These are phyloP conservation scores for Chaetomium sp. DNA, from an alignment of 2,329 filamentous ascomycete species.

Conservation along the genomic window DNA sequence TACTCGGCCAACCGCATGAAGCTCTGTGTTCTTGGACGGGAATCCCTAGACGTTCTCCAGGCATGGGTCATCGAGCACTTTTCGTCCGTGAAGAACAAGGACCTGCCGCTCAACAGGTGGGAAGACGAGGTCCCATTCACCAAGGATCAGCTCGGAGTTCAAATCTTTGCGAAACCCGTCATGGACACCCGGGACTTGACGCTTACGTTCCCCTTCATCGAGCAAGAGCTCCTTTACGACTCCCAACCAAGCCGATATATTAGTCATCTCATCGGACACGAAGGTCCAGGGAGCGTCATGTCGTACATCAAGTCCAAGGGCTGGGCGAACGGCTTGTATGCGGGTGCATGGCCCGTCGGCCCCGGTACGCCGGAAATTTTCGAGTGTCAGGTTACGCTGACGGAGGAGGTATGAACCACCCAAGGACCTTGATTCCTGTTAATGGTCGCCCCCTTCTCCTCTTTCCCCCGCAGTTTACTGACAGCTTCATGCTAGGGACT, in stretches of 20 bases:
- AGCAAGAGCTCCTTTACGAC: constrained; percentile 74
- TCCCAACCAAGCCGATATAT: constrained; percentile 80
- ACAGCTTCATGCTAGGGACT: constrained; percentile 45
- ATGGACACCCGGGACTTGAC: constrained; percentile 79
- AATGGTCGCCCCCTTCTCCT: not conserved
- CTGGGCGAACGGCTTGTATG: constrained; percentile 78
- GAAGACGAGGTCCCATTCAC: constrained; percentile 44
- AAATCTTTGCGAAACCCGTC: constrained; percentile 84
- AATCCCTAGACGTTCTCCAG: constrained; percentile 75
- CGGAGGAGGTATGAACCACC: constrained; percentile 58
- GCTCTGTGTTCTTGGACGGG: constrained; percentile 75
- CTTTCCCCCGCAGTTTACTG: not conserved
- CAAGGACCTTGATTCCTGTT: not conserved
- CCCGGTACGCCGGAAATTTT: constrained; percentile 73
- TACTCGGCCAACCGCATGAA: constrained; percentile 96
- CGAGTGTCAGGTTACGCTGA: constrained; percentile 70
- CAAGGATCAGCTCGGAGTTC: constrained; percentile 49
- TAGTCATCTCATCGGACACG: constrained; percentile 83
- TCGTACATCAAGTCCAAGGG: constrained; percentile 85
- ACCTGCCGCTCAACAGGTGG: constrained; percentile 58
- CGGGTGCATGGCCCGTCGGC: constrained; percentile 69
- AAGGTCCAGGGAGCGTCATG: constrained; percentile 87
- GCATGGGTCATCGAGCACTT: constrained; percentile 81
- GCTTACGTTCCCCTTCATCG: constrained; percentile 76
- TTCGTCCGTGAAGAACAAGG: constrained; percentile 72